Percentiles rank a stretch among this genome's conserved stretches.
phyloP scores from a whole-genome alignment of 1,284 basidiomycete species.

The Sparassis latifolia region DNA sequence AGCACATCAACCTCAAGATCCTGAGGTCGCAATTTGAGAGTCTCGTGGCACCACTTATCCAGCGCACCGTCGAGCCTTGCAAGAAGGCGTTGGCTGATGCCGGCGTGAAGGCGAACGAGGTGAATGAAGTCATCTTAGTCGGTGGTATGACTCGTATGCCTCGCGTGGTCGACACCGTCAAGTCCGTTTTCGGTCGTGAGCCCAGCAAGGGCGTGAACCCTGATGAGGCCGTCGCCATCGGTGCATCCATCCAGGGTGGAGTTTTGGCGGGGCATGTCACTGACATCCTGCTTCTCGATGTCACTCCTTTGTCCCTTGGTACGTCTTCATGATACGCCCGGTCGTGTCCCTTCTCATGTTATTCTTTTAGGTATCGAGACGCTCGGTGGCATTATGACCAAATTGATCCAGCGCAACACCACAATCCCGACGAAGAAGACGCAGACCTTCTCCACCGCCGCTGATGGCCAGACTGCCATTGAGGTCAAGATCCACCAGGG shows the following conservation, averaged over 20 bases:
- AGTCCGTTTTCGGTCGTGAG: conserved; percentile 88
- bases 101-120: conserved; percentile 86
- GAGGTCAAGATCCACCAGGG: conserved; percentile 99
- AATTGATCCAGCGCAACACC: conserved; percentile 93
- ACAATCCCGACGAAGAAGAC: conserved; percentile 99
- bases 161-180: conserved; percentile 90
- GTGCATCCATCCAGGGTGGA: conserved; percentile 97
- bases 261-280: conserved; percentile 95
- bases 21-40: conserved; percentile 87
- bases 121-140: conserved; percentile 96
- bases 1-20: conserved; percentile 93
- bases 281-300: conserved; percentile 93
- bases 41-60: conserved; percentile 78
- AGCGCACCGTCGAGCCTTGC: conserved; percentile 94
- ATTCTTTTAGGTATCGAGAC: conserved; percentile 74
- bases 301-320: conserved; percentile 92
- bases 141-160: conserved; percentile 99
- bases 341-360: neutral
- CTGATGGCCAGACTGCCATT: conserved; percentile 92
- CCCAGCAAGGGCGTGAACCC: conserved; percentile 98
- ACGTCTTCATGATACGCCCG: conserved; percentile 13
- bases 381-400: conserved; percentile 98
- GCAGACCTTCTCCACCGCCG: conserved; percentile 97
- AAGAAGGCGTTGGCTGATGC: conserved; percentile 94
- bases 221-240: conserved; percentile 93